These are phyloP conservation scores for Pseudopyrenochaeta lycopersici DNA, from an alignment of 2,329 filamentous ascomycete genomes.

Conservation along the genomic window DNA sequence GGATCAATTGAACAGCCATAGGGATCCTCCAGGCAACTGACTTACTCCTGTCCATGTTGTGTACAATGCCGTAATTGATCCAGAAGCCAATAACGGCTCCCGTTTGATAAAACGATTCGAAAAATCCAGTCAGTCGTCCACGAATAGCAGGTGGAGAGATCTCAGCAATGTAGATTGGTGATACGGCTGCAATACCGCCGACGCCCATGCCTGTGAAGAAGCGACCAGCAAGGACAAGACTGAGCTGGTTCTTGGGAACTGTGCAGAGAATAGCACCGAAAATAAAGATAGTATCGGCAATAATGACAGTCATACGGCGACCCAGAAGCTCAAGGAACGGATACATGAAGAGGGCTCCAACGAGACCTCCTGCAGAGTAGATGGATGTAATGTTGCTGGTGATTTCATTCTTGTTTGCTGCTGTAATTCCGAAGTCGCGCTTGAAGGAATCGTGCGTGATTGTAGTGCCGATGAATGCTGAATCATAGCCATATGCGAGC, in stretches of 20 bases:
- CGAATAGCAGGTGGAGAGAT: conserved; percentile 68
- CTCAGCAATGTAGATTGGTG: conserved; percentile 50
- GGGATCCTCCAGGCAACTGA: conserved; percentile 71
- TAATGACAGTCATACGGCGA: conserved; percentile 60
- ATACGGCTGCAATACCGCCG: conserved; percentile 50
- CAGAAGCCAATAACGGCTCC: conserved; percentile 61
- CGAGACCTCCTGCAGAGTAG: conserved; percentile 61
- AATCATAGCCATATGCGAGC: conserved; percentile 59
- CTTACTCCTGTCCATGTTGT: conserved; percentile 54
- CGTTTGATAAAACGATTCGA: conserved; percentile 71
- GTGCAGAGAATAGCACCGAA: conserved; percentile 52
- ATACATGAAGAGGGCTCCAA: conserved; percentile 61
- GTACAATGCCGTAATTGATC: conserved; percentile 52
- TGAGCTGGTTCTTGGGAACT: conserved; percentile 43
- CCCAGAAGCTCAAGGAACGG: conserved; percentile 57
- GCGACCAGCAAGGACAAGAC: conserved; percentile 54
- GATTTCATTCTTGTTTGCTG: conserved; percentile 50
- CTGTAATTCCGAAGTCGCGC: conserved; percentile 50
- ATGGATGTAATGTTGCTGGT: conserved; percentile 61
- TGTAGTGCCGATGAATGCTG: conserved; percentile 64
- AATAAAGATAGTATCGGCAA: conserved; percentile 57
- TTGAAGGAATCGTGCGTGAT: conserved; percentile 61
- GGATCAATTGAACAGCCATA: conserved; percentile 58
- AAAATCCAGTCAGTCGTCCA: conserved; percentile 71
- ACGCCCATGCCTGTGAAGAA: conserved; percentile 51